Evolutionary conservation across 2,329 filamentous ascomycete species (phyloP), one percentile per base, ranked within the genome.

Genomic region (Neonectria ditissima): DNA sequence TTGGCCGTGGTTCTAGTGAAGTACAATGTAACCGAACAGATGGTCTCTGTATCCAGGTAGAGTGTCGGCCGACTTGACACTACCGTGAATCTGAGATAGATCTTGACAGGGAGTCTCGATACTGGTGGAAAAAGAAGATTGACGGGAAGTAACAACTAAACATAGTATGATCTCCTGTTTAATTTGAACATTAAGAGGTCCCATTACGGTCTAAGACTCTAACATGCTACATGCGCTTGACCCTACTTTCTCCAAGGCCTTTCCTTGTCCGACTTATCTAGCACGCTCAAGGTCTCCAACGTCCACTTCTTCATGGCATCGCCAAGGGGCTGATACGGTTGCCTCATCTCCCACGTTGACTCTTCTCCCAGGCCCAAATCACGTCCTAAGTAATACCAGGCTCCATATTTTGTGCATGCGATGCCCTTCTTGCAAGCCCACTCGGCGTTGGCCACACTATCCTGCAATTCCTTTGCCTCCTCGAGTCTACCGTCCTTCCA

Each of bases 401-500:
- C 78, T 6, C 79, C 82, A 56, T 80, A 85, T 66, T 84, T 85
- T 0, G 82, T 84, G 8, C 77, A 72, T 0, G 80, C 77, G 24
- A 85, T 78, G 0, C 80, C 78, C 71, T 84, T 83, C 69, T 84
- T 84, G 65, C 83, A 85, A 0, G 83, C 82, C 78, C 81, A 83
- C 64, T 85, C 83, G 0, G 82, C 82, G 51, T 81, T 79, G 1
- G 83, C 81, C 0, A 84, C 79, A 3, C 79, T 63, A 3, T 78
- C 78, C 51, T 84, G 83, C 28, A 84, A 67, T 26, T 69, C 72
- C 20, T 69, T 73, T 1, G 81, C 80, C 52, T 82, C 79, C 0
- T 80, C 75, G 1, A 75, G 51, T 58, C 75, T 73, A 0, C 80
- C 81, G 0, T 69, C 74, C 9, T 74, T 75, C 77, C 79, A 84